Conservation (phyloP, 345 rosid genomes). For the Moricandia moricandioides region DNA sequence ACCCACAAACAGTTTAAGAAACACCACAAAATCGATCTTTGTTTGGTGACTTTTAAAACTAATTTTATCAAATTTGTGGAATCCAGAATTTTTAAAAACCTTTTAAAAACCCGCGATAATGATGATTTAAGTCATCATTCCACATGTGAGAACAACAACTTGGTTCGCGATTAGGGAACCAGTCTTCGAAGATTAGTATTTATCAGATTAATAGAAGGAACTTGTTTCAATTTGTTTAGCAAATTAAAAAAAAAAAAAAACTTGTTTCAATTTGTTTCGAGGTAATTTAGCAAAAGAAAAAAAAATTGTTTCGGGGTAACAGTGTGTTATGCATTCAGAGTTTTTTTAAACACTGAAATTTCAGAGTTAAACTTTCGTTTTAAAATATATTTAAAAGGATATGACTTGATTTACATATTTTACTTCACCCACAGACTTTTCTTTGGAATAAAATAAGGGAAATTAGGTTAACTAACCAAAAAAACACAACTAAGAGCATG, state of each 20-base stretch:
- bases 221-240: not conserved
- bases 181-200: not conserved
- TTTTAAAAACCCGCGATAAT: too few species aligned
- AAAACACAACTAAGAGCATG: too few species aligned
- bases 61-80: too few species aligned
- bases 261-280: too few species aligned
- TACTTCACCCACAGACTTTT: not conserved
- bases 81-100: too few species aligned
- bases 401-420: not conserved
- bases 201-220: not conserved
- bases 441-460: not conserved
- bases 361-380: not conserved
- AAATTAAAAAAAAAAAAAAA: too few species aligned
- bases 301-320: not conserved
- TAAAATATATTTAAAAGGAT: not conserved
- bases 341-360: too few species aligned
- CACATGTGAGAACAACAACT: constrained; percentile 13
- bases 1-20: too few species aligned
- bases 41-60: too few species aligned
- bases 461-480: too few species aligned
- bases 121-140: constrained; percentile 10
- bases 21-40: too few species aligned
- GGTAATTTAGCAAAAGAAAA: too few species aligned
- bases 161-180: not conserved
- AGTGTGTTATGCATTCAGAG: not conserved